Base-by-base conservation (phyloP, 2,329 filamentous ascomycete species). In the Keithomyces neogunnii region DNA sequence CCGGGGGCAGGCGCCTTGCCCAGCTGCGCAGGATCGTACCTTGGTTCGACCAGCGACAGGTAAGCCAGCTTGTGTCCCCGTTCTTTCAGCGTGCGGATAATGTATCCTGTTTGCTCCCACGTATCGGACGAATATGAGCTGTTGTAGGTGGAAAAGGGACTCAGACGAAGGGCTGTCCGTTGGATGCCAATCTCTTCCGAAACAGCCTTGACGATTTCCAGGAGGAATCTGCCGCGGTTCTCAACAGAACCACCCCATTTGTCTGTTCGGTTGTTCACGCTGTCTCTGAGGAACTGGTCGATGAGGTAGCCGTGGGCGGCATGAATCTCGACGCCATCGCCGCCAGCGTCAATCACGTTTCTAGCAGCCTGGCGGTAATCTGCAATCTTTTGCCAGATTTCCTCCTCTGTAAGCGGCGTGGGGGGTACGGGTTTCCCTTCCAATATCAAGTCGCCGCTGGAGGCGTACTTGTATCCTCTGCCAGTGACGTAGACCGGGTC, bases 311-410 rank as follows among this genome's bases (percentile, higher is more conserved):
- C 79, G 55, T 83, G 80, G 3, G 78, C 77, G 3, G 64, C 73
- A 19, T 77, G 72, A 2, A 74, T 66, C 59, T 89, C 86, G 51
- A 89, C 81, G 7, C 81, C 83, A 60, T 92, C 87, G 43, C 85
- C 84, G 0, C 88, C 87, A 19, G 76, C 74, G 11, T 80, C 65
- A 3, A 88, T 62, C 0, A 86, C 77, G 31, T 80, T 73, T 53
- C 74, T 73, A 1, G 76, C 73, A 1, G 78, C 76, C 0, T 71
- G 73, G 1, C 74, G 77, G 63, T 77, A 89, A 0, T 81, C 80
- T 0, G 62, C 64, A 65, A 89, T 86, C 55, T 83, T 74, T 3
- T 75, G 63, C 57, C 78, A 71, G 51, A 91, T 91, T 19, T 89
- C 85, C 1, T 77, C 69, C 48, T 80, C 73, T 0, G 77, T 85